phyloP scores from a whole-genome alignment of 768 basidiomycete genomes.

The Pilatotrama ljubarskyi region DNA sequence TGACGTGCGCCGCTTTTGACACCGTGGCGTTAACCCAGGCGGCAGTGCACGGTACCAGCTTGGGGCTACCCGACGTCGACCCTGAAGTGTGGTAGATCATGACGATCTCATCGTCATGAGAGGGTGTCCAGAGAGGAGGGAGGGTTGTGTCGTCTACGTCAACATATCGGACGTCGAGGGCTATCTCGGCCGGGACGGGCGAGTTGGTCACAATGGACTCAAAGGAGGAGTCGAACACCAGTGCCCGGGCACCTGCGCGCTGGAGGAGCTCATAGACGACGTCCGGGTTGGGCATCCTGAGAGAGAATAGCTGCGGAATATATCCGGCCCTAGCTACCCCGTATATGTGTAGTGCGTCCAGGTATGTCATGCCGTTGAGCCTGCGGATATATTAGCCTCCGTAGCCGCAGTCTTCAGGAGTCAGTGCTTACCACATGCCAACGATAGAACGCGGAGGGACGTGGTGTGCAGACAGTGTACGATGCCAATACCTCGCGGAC shows the following conservation, averaged over 20 bases:
- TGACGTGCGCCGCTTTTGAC: conserved; percentile 57
- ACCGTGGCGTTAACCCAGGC: conserved; percentile 64
- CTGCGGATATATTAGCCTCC: conserved; percentile 35
- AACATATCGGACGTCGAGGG: conserved; percentile 41
- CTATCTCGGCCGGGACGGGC: conserved; percentile 50
- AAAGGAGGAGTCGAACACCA: conserved; percentile 66
- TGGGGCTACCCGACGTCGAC: conserved; percentile 82
- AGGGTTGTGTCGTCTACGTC: conserved; percentile 41
- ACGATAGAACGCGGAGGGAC: conserved; percentile 56
- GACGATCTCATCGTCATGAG: conserved; percentile 43
- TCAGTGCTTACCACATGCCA: conserved; percentile 62
- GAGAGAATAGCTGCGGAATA: conserved; percentile 72
- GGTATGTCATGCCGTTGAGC: conserved; percentile 69
- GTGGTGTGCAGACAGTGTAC: conserved; percentile 40
- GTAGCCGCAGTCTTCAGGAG: not conserved
- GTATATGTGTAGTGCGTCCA: conserved; percentile 70
- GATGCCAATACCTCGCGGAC: conserved; percentile 63
- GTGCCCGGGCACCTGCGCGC: conserved; percentile 56
- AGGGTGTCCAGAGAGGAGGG: conserved; percentile 41
- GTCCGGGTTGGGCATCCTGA: conserved; percentile 66
- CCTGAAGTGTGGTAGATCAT: conserved; percentile 83
- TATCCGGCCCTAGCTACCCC: conserved; percentile 72
- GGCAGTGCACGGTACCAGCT: conserved; percentile 71
- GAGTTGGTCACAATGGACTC: conserved; percentile 42
- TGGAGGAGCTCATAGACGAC: conserved; percentile 66